These are phyloP conservation scores for Botrytis sinoallii DNA, from an alignment of 2,329 filamentous ascomycete species.

Conservation along the genomic window DNA sequence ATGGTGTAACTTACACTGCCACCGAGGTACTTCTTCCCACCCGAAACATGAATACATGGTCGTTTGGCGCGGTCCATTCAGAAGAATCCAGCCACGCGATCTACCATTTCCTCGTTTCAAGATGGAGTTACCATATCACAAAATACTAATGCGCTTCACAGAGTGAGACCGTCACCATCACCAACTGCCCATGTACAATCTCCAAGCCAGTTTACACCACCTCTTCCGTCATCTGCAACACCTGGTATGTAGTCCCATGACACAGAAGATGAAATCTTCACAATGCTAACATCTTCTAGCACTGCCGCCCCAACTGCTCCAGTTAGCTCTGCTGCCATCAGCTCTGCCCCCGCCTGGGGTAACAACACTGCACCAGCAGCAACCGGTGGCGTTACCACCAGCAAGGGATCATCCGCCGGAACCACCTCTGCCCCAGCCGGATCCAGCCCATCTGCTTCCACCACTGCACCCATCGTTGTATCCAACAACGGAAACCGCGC, in stretches of 20 bases:
- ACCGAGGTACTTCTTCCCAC: slow-evolving; percentile 41
- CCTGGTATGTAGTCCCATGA: slow-evolving; percentile 44
- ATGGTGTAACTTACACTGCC: slow-evolving; percentile 49
- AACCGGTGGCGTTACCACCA: slow-evolving; percentile 18
- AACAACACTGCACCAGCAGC: slow-evolving; percentile 28
- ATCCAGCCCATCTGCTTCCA: slow-evolving; percentile 6
- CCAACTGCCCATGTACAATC: slow-evolving; percentile 36
- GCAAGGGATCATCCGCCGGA: slow-evolving; percentile 25
- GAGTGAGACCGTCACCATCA: slow-evolving; percentile 35
- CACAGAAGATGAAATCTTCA: neutral
- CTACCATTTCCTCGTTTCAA: neutral
- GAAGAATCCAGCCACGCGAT: neutral
- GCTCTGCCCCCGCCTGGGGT: slow-evolving; percentile 26
- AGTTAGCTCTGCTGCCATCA: slow-evolving; percentile 30
- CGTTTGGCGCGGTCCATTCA: neutral
- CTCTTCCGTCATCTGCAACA: slow-evolving; percentile 44
- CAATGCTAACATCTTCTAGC: slow-evolving; percentile 11
- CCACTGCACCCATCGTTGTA: slow-evolving; percentile 43
- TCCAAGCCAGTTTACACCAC: slow-evolving; percentile 34
- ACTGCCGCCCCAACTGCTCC: slow-evolving; percentile 29
- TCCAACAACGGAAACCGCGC: slow-evolving; percentile 56
- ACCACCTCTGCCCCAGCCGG: slow-evolving; percentile 29
- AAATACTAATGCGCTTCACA: slow-evolving; percentile 16
- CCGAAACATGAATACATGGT: neutral
- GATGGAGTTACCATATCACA: neutral